Evolutionary conservation across 768 basidiomycete genomes (phyloP).

Genomic region (Sarcodon sp.): DNA sequence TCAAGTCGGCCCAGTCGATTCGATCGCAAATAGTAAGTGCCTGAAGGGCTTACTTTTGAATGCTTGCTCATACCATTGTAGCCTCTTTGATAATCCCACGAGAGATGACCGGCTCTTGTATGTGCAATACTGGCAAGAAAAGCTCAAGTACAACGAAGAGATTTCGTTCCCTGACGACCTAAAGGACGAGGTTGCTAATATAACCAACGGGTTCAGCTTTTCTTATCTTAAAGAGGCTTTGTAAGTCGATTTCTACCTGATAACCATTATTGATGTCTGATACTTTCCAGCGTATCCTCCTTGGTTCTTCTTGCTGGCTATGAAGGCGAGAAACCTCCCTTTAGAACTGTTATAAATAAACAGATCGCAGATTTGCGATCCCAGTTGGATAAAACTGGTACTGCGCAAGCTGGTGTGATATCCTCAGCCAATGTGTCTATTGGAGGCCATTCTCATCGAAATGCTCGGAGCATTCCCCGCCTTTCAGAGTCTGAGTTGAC

Average conservation of each 20-base stretch:
- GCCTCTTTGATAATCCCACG: constrained; percentile 63
- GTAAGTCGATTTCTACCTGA: constrained; percentile 29
- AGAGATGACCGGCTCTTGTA: constrained; percentile 53
- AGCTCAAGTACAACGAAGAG: constrained; percentile 47
- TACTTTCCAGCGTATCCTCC: constrained; percentile 44
- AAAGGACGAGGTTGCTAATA: constrained; percentile 40
- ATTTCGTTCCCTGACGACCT: constrained; percentile 60
- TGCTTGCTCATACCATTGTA: constrained; percentile 13
- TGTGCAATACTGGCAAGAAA: constrained; percentile 69
- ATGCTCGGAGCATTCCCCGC: too few species aligned
- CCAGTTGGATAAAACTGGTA: constrained; percentile 38
- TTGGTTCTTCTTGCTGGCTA: constrained; percentile 53
- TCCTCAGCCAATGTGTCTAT: too few species aligned
- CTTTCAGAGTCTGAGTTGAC: too few species aligned
- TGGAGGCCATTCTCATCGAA: too few species aligned
- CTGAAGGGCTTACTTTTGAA: background rate
- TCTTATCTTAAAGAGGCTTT: constrained; percentile 87
- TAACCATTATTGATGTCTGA: background rate
- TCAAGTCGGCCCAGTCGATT: constrained; percentile 74
- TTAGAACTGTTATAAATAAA: constrained; percentile 34
- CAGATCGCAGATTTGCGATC: constrained; percentile 54
- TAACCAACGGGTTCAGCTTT: constrained; percentile 65
- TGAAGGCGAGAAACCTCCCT: constrained; percentile 32
- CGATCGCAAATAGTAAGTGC: constrained; percentile 71
- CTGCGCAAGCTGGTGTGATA: background rate